Base-by-base conservation (phyloP, 257 asterid species). In the Salvia splendens region DNA sequence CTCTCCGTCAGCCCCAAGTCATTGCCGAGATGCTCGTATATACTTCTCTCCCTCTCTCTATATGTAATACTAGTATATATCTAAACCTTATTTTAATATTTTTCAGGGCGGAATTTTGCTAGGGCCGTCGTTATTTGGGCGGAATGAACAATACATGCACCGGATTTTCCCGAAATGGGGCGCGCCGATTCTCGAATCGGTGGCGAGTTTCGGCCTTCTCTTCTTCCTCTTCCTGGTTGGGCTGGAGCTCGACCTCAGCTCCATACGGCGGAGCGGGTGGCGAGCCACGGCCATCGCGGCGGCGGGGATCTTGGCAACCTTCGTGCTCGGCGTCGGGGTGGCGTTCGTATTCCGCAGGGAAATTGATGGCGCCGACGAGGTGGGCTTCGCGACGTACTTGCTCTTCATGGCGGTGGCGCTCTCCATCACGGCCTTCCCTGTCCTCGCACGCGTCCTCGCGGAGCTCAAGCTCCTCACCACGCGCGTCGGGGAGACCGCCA, bases 191-290 rank as follows among this genome's bases (percentile, higher is more conserved):
- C 79, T 86, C 0, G 90, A 84, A 65, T 72, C 88, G 0, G 75
- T 86, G 36, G 82, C 94, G 36, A 79, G 78, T 78, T 55, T 84
- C 5, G 90, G 94, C 3, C 79, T 86, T 3, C 63, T 84, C 64
- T 86, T 80, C 81, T 86, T 80, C 80, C 85, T 86, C 15, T 86
- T 86, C 75, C 72, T 86, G 5, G 86, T 86, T 1, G 90, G 90
- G 1, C 83, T 86, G 11, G 94, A 86, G n/a, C 83, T 86, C 54
- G 89, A 86, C 64, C 43, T 86, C 9, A 74, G 55, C 59, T 79
- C 89, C 12, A 71, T 82, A 3, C 68, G 75, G 3, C 77, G 77
- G 28, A 71, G 76, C n/a, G 88, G 94, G 1, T 58, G 67, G 30
- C 73, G 67, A 5, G 87, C 89, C 6, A 71, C 74, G 35, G 72